Conservation (phyloP, 2,329 filamentous ascomycete genomes). For the Drechslerella dactyloides region DNA sequence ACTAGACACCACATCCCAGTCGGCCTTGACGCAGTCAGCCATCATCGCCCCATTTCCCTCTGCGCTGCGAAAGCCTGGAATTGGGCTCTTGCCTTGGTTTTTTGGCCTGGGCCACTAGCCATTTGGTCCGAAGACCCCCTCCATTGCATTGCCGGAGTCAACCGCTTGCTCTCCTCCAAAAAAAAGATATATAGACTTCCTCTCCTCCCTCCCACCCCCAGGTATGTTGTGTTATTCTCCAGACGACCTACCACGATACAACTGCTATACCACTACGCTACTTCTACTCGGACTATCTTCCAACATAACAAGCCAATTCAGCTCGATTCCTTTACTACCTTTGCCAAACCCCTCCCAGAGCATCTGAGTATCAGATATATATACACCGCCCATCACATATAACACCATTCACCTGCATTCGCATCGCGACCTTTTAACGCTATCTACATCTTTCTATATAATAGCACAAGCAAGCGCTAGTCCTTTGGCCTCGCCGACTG, state of each 20-base stretch:
- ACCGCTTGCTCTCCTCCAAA: conserved; percentile 30
- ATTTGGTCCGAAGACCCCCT: conserved; percentile 8
- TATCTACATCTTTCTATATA: not conserved
- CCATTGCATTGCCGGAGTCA: conserved; percentile 36
- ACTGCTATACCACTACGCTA: not conserved
- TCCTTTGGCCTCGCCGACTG: not conserved
- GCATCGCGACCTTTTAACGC: conserved; percentile 12
- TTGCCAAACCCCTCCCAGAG: not conserved
- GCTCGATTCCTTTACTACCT: conserved; percentile 9
- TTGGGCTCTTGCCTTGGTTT: conserved; percentile 50
- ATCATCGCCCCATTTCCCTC: conserved; percentile 50
- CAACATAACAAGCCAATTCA: conserved; percentile 39
- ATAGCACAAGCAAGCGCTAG: too few species aligned
- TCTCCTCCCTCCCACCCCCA: conserved; percentile 35
- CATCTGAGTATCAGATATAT: conserved; percentile 1
- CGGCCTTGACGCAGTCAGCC: conserved; percentile 48
- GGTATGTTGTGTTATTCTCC: conserved; percentile 22
- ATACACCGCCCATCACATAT: not conserved
- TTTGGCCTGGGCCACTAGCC: conserved; percentile 26
- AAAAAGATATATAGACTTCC: conserved; percentile 51
- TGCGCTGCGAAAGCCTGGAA: conserved; percentile 48
- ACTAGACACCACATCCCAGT: conserved; percentile 30
- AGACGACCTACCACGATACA: conserved; percentile 26
- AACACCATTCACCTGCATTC: not conserved
- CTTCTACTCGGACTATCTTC: not conserved